Evolutionary conservation across 1,139 yeast species (phyloP), one percentile per base, ranked within the genome.

Genomic region (Saccharomyces hybrid): DNA sequence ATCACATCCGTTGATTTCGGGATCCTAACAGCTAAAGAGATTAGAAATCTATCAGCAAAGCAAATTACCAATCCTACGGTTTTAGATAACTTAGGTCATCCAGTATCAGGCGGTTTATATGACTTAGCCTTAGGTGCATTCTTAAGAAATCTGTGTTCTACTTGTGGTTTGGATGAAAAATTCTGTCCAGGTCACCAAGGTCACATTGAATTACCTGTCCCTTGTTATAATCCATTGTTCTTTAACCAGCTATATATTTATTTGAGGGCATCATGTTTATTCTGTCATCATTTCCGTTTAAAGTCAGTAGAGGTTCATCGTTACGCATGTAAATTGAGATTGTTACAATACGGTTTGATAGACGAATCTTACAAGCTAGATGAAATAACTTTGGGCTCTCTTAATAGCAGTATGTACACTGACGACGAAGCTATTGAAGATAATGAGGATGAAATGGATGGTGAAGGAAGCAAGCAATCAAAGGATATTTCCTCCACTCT

Each of bases 171-270:
- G 59, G 97, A 90, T 70, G 98, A 93, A 64, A 83, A 88, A 67
- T 86, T 82, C 66, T 95, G 99, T 75, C 97, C 98, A 2, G 99
- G 99, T 42, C 99, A 95, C 72, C 90, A 89, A 74, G 99, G 99
- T 57, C 99, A 95, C 72, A 90, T 95, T 57, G 97, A 93, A 70
- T 79, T 95, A 62, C 99, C 99, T 8, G 86, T 89, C 46, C 96
- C 98, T 5, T 95, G 89, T 50, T 95, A 90, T 76, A 93, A 90
- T 69, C 98, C 99, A 16, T 75, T 95, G 65, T 93, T 95, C 69
- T 93, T 95, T 81, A 82, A 83, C 68, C 98, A 93, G 72, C 77
- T 95, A 77, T 93, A 85, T 75, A 79, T 88, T 57, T 84, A 86
- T 65, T 77, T 95, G 67, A 79, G 98, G 70, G 80, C 93, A 47